Evolutionary conservation across 495 filamentous ascomycete species (phyloP), one percentile per base, ranked within the genome.

Genomic region (Letharia columbiana): DNA sequence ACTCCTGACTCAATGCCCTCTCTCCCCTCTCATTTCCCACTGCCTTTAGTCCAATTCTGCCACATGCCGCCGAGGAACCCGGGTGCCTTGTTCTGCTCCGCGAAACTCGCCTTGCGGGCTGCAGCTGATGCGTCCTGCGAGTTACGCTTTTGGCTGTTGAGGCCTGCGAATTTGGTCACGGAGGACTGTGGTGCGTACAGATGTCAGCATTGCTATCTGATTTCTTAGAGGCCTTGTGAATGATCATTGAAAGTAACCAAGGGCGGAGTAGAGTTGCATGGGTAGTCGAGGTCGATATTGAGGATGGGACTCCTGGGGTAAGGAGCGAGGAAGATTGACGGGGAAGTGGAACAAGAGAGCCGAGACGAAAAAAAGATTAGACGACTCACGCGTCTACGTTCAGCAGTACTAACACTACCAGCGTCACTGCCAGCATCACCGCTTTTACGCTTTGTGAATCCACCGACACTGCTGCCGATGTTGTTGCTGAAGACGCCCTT

Each of bases 61-160:
- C 83, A 86, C 80, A 78, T 75, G 68, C 77, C 79, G 3, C 79
- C 78, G 59, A 85, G 77, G 56, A 80, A 72, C 0, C 81, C 82
- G 0, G 78, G 74, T 39, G 71, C 67, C 13, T 74, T 73, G 28
- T 63, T 31, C 74, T 84, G 81, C 68, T 85, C 83, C 50, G 75
- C 77, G 69, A 77, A 84, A 68, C 78, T 81, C 20, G 76, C 73
- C 45, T 80, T 73, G 18, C 83, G 75, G 12, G 73, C 72, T 9
- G 74, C 70, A 57, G 77, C 71, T 6, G 65, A 66, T 0, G 76
- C 69, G 68, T 84, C 81, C 9, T 60, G 61, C 0, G 75, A 76
- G 58, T 78, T 78, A 4, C 83, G 77, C 69, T 86, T 86, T 75
- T 82, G 80, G 41, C 73, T 77, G 9, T 76, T 75, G 70, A 86